phyloP scores from a whole-genome alignment of 805 yeast species.

The Cyberlindnera xishuangbannaensis region DNA sequence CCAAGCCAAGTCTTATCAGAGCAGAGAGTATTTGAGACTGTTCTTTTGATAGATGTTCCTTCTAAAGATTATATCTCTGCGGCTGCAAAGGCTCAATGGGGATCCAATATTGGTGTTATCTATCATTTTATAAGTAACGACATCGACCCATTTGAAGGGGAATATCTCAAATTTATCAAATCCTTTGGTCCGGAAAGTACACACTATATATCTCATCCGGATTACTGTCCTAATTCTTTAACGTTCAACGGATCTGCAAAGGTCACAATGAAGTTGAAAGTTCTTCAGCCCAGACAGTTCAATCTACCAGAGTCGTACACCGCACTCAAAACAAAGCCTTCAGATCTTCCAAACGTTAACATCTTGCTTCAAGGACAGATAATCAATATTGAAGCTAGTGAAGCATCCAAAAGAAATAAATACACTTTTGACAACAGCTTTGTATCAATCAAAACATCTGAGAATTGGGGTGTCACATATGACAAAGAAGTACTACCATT shows the following conservation, averaged over 20 bases:
- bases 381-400: constrained; percentile 16
- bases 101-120: constrained; percentile 42
- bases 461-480: constrained; percentile 25
- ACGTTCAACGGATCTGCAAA: constrained; percentile 51
- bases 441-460: constrained; percentile 7
- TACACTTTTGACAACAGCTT: constrained; percentile 9
- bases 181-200: constrained; percentile 44
- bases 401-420: constrained; percentile 12
- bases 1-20: constrained; percentile 74
- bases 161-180: constrained; percentile 45
- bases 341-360: constrained; percentile 18
- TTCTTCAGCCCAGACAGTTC: constrained; percentile 38
- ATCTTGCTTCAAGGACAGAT: constrained; percentile 20
- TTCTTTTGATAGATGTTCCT: constrained; percentile 74
- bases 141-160: constrained; percentile 40
- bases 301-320: constrained; percentile 32
- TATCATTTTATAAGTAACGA: constrained; percentile 74
- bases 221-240: constrained; percentile 54
- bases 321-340: constrained; percentile 24
- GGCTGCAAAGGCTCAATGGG: constrained; percentile 27
- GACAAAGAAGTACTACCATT: constrained; percentile 25
- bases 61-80: constrained; percentile 36
- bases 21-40: constrained; percentile 48
- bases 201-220: constrained; percentile 73
- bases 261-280: constrained; percentile 50